A percentile compares a stretch with the other conserved stretches of the same genome.
Evolutionary conservation across 306 rosid species (phyloP).

Genomic region (Boehmeria nivea): DNA sequence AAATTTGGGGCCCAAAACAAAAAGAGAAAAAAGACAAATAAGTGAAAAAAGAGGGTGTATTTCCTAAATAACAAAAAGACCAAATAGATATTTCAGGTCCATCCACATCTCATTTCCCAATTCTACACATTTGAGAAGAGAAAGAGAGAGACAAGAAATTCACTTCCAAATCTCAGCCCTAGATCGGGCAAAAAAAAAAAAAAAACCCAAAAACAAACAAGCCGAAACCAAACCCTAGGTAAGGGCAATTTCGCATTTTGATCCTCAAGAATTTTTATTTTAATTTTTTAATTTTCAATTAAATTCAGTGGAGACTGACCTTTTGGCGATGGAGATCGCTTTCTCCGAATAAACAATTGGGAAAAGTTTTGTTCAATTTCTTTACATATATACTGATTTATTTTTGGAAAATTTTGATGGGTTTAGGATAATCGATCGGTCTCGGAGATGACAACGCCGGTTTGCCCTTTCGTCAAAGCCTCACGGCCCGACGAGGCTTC

Average conservation of each 20-base stretch:
- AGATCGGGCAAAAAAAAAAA: too few relatives aligned
- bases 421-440: not conserved
- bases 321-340: not conserved
- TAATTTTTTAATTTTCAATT: not conserved
- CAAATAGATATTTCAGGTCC: not conserved
- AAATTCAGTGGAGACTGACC: not conserved
- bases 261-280: too few relatives aligned
- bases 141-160: not conserved
- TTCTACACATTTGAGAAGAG: not conserved
- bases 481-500: slow-evolving; percentile 63
- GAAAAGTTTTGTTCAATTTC: not conserved
- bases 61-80: not conserved
- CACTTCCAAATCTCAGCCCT: not conserved
- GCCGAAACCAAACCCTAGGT: not conserved
- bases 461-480: slow-evolving; percentile 89
- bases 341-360: not conserved
- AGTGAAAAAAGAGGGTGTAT: not conserved
- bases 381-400: not conserved
- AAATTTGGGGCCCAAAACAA: too few relatives aligned
- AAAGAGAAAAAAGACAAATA: too few relatives aligned
- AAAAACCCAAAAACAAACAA: too few relatives aligned
- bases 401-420: not conserved
- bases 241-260: not conserved
- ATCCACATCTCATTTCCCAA: not conserved
- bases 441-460: slow-evolving; percentile 62